These are phyloP conservation scores for Leptographium lundbergii DNA, from an alignment of 2,329 filamentous ascomycete species.

Conservation along the genomic window DNA sequence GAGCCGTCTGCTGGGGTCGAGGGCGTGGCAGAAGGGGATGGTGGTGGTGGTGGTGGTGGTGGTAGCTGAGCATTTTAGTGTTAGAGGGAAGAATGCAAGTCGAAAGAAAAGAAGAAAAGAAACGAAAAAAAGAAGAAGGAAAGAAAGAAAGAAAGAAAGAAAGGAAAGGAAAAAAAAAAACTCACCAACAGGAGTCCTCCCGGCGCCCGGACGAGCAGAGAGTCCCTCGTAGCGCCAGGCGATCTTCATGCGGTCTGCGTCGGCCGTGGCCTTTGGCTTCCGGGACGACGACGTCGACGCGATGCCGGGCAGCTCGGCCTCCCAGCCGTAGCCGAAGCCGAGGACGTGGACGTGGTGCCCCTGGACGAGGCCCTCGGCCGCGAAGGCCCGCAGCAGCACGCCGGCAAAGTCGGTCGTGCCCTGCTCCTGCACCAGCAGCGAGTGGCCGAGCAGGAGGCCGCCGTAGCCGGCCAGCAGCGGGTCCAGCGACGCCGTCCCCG, in stretches of 20 bases:
- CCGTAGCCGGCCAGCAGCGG: conserved; percentile 74
- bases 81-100: no score
- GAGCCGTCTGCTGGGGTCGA: conserved; percentile 58
- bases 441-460: conserved; percentile 70
- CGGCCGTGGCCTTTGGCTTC: conserved; percentile 18
- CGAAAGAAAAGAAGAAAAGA: no score
- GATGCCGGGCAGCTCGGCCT: conserved; percentile 68
- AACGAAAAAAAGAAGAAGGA: neutral
- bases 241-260: conserved; percentile 86
- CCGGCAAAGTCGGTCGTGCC: conserved; percentile 92
- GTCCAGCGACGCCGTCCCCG: conserved; percentile 78
- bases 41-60: conserved; percentile 7
- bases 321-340: conserved; percentile 69
- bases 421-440: conserved; percentile 70
- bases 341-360: conserved; percentile 81
- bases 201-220: conserved; percentile 17
- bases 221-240: conserved; percentile 92
- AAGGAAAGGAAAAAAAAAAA: neutral
- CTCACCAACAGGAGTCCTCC: neutral
- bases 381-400: conserved; percentile 74
- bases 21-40: conserved; percentile 54
- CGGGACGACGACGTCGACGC: conserved; percentile 22
- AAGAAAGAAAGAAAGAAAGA: no score
- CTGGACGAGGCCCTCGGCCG: conserved; percentile 84
- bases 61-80: neutral